Base-by-base conservation (phyloP, 441 rosid genomes). In the Populus hybrid region DNA sequence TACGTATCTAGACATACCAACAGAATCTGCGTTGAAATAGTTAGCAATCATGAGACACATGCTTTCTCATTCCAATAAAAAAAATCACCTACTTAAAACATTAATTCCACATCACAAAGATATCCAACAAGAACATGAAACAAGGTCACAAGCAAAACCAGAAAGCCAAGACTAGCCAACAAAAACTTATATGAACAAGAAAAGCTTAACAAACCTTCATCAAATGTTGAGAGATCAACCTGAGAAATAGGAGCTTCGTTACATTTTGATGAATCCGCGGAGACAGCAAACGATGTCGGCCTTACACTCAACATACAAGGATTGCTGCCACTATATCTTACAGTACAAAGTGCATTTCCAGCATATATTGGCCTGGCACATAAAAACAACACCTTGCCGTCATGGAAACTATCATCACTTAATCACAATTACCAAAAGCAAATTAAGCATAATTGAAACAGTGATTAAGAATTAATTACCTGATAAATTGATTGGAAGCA, bases 321-420 rank as follows among this genome's bases (percentile, higher is more conserved):
- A 53, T 78, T 79, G 0, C 71, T 77, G 81, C 99, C 99, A 68
- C 86, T 87, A 76, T 93, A 95, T 74, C 82, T 86, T 71, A 93
- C 93, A 45, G 91, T 88, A 83, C 92, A 92, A 63, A 95, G 91
- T 7, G 98, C 99, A 81, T 95, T 95, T 85, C 99, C 99, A 8
- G 99, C 99, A 87, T 93, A 95, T 76, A 95, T 93, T 72, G 99
- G 99, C 88, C 99, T 95, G 88, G 68, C 67, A 75, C 71, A 81
- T 45, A 63, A 76, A 74, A 16, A 65, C 0, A 75, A 36, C 31
- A 63, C 63, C 59, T 42, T 6, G 6, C 0, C n/a, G 61, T 53
- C n/a, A 6, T 53, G 61, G 61, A 53, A 53, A 18, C 61, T 53
- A 53, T 53, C 61, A 53, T 53, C 61, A 53, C 61, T 16, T 53